Evolutionary conservation across 345 rosid genomes (phyloP).

Genomic region (Lenwebbia sp.): DNA sequence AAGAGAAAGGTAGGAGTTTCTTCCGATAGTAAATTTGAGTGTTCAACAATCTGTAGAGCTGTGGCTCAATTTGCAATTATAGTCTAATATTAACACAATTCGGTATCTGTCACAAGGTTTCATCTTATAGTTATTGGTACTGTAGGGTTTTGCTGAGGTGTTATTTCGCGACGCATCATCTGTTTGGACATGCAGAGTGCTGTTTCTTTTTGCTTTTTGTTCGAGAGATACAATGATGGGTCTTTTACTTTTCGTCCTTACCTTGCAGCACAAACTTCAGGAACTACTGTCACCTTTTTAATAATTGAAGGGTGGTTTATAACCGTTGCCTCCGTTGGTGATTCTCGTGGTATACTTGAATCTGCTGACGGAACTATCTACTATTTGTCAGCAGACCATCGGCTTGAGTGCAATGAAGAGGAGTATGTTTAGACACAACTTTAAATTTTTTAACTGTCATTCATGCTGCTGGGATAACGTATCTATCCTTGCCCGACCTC

Average conservation of each 20-base stretch:
- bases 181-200: not conserved
- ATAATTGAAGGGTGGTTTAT: constrained; percentile 88
- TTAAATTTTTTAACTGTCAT: not conserved
- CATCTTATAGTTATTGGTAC: not conserved
- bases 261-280: constrained; percentile 72
- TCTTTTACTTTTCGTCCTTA: not conserved
- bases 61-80: not conserved
- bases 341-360: constrained; percentile 95
- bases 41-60: not conserved
- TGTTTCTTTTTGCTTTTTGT: not conserved
- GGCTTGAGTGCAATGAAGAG: constrained; percentile 89
- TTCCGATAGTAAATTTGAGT: not conserved
- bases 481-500: not conserved
- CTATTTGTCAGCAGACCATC: constrained; percentile 90
- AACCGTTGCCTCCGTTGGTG: constrained; percentile 98
- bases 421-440: constrained; percentile 45
- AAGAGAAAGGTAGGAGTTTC: constrained; percentile 45
- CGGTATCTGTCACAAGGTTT: not conserved
- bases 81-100: not conserved
- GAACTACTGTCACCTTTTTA: constrained; percentile 90
- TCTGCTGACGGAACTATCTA: constrained; percentile 88
- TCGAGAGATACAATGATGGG: not conserved
- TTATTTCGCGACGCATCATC: not conserved
- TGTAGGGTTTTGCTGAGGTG: not conserved
- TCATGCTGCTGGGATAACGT: not conserved